Percentiles rank a stretch among this genome's conserved stretches.
phyloP scores from a whole-genome alignment of 2,329 filamentous ascomycete genomes.

The Fusarium duplospermum region DNA sequence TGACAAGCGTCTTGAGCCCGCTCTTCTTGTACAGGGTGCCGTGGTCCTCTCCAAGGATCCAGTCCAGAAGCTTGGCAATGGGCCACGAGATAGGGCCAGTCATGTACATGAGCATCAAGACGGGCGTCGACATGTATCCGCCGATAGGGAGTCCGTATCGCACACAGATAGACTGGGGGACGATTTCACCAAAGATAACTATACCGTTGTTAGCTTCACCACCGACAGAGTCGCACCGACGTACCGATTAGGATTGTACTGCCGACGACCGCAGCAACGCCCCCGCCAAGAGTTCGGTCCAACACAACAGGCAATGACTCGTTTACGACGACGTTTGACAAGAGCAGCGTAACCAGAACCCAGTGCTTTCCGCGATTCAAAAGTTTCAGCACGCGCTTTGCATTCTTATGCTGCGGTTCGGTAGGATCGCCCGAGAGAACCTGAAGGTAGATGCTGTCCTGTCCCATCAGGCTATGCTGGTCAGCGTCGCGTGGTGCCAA shows the following conservation, averaged over 20 bases:
- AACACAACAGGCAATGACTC: conserved; percentile 96
- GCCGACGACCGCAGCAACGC: conserved; percentile 92
- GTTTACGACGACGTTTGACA: conserved; percentile 98
- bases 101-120: conserved; percentile 90
- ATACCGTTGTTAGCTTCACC: conserved; percentile 53
- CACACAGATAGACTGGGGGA: conserved; percentile 95
- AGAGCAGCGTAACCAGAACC: conserved; percentile 92
- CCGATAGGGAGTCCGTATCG: conserved; percentile 96
- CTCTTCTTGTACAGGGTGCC: conserved; percentile 98
- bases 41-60: conserved; percentile 91
- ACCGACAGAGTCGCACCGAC: conserved; percentile 38
- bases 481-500: conserved; percentile 34
- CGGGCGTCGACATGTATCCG: conserved; percentile 90
- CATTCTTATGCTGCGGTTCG: conserved; percentile 87
- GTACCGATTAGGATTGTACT: conserved; percentile 94
- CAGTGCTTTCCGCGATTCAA: conserved; percentile 94
- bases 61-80: conserved; percentile 94
- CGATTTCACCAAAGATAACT: conserved; percentile 99
- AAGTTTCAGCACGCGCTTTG: conserved; percentile 81
- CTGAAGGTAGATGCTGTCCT: conserved; percentile 97
- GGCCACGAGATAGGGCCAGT: conserved; percentile 93
- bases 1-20: conserved; percentile 94
- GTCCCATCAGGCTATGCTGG: conserved; percentile 65
- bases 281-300: conserved; percentile 92
- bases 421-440: conserved; percentile 89